phyloP scores from a whole-genome alignment of 2,329 filamentous ascomycete species.

The Nothophoma quercina region DNA sequence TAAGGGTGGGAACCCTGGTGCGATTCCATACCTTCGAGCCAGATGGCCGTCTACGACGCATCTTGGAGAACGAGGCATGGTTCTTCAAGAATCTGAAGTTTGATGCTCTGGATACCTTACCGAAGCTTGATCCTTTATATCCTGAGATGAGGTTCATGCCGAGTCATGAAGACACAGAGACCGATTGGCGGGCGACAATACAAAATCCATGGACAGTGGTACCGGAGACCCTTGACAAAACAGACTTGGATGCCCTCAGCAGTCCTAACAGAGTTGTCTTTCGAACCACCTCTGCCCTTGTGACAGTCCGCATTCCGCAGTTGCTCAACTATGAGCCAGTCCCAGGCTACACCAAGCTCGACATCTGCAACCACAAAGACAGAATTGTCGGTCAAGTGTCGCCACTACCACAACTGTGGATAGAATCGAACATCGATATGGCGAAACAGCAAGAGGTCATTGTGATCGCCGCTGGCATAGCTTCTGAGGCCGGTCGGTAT shows the following conservation, averaged over 20 bases:
- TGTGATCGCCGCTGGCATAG: background rate
- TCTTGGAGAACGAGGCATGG: background rate
- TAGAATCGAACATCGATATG: background rate
- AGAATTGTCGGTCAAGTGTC: too few species aligned
- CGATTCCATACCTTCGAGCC: background rate
- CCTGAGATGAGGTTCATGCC: background rate
- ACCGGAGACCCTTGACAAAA: background rate
- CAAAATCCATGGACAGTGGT: background rate
- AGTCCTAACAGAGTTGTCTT: background rate
- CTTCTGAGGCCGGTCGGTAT: background rate
- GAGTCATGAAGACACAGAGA: background rate
- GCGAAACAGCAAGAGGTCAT: background rate
- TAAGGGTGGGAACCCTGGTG: background rate
- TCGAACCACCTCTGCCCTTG: background rate
- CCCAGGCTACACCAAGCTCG: too few species aligned
- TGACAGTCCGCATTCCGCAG: too few species aligned
- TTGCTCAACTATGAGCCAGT: too few species aligned
- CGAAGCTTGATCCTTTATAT: background rate
- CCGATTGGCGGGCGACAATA: background rate
- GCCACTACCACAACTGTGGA: background rate
- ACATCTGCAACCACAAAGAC: too few species aligned
- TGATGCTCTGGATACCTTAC: background rate
- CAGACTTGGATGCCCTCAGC: too few species aligned
- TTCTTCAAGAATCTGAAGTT: background rate
- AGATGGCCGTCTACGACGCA: background rate